Conservation (phyloP, 331 rosid species). For the Dryas integrifolia region DNA sequence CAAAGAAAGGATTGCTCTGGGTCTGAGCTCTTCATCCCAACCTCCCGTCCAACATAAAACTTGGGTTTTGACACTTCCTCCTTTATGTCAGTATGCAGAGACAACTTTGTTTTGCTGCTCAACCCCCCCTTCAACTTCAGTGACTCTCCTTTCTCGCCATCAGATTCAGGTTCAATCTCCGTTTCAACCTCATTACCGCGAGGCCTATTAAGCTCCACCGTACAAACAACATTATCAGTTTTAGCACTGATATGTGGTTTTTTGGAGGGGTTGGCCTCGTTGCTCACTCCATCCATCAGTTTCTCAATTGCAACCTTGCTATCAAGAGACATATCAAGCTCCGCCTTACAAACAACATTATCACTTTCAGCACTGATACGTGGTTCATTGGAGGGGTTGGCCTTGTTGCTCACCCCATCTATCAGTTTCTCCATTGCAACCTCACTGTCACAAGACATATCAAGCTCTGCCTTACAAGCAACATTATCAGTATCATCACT, state of each 20-base stretch:
- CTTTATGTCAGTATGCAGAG: constrained; percentile 10
- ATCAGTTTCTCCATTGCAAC: background rate
- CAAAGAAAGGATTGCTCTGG: constrained; percentile 1
- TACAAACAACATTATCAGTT: constrained; percentile 7
- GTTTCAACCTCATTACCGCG: constrained; percentile 8
- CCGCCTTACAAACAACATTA: background rate
- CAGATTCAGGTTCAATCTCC: constrained; percentile 23
- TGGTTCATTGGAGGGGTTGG: constrained; percentile 2
- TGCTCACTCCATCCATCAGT: background rate
- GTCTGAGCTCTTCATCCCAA: constrained; percentile 9
- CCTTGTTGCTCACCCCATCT: constrained; percentile 2
- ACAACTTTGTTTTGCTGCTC: constrained; percentile 20
- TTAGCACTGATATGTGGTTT: constrained; percentile 5
- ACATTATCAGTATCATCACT: constrained; percentile 1
- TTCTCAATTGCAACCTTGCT: constrained; percentile 1
- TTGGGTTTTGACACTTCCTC: constrained; percentile 16
- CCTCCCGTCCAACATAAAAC: constrained; percentile 26
- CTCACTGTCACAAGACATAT: background rate
- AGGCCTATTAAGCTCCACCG: constrained; percentile 4
- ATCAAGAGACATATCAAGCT: constrained; percentile 3
- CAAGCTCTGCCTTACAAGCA: constrained; percentile 4
- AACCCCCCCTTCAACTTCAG: constrained; percentile 15
- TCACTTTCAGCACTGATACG: background rate
- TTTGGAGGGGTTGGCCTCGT: background rate
- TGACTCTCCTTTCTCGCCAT: constrained; percentile 13